These are phyloP conservation scores for Staphylotrichum longicolle DNA, from an alignment of 495 filamentous ascomycete species.

Conservation along the genomic window DNA sequence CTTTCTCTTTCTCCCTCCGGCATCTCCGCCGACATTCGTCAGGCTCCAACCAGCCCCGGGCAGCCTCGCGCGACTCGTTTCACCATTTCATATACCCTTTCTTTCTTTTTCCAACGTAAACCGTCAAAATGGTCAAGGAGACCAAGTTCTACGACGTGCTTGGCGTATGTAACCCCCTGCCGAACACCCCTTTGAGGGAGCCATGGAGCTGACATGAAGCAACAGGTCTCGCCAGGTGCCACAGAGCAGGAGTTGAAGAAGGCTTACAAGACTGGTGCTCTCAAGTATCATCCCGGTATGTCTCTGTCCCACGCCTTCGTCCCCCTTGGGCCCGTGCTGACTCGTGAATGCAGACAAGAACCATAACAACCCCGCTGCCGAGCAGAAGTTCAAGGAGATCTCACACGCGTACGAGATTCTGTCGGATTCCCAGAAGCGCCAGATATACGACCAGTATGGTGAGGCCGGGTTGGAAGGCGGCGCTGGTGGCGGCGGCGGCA, in stretches of 20 bases:
- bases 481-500: constrained; percentile 73
- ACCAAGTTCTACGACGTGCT: constrained; percentile 83
- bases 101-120: constrained; percentile 9
- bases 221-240: constrained; percentile 67
- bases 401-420: constrained; percentile 93
- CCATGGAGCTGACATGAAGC: constrained; percentile 23
- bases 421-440: constrained; percentile 85
- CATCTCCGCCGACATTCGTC: not conserved
- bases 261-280: constrained; percentile 85
- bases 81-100: not conserved
- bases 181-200: not conserved
- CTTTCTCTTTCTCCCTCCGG: not conserved
- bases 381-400: constrained; percentile 97
- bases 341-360: constrained; percentile 75
- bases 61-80: constrained; percentile 7
- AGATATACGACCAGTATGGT: constrained; percentile 94
- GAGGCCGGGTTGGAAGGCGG: constrained; percentile 92
- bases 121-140: constrained; percentile 79
- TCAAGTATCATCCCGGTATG: constrained; percentile 89
- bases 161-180: constrained; percentile 61
- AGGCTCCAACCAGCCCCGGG: constrained; percentile 6
- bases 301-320: constrained; percentile 20
- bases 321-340: constrained; percentile 20
- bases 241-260: constrained; percentile 79
- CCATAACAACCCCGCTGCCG: constrained; percentile 84